These are phyloP conservation scores for Pigoraptor vietnamica DNA, from an alignment of 78 protist species.

Conservation along the genomic window DNA sequence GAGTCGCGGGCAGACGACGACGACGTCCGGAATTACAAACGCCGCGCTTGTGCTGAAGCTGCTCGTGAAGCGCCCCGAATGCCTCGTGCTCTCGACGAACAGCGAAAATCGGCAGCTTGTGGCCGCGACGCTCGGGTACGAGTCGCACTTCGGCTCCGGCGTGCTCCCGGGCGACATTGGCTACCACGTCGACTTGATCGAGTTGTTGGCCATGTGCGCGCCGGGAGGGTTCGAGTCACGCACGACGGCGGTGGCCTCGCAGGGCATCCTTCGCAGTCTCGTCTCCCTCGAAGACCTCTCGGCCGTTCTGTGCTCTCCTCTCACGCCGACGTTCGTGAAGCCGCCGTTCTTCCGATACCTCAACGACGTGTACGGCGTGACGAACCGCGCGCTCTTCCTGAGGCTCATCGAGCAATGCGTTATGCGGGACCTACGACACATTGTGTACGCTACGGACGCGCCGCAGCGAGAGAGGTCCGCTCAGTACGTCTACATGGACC, in stretches of 20 bases:
- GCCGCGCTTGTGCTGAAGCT: background rate
- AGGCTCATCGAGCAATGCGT: background rate
- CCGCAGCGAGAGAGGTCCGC: background rate
- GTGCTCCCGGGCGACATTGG: background rate
- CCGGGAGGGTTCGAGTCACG: background rate
- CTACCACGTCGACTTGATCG: slow-evolving; percentile 6
- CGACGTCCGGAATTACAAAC: background rate
- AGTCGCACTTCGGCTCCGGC: background rate
- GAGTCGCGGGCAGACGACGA: too few species aligned
- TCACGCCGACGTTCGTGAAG: background rate
- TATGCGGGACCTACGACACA: background rate
- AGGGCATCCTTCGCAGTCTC: background rate
- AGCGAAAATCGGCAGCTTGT: background rate
- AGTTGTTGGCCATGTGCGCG: background rate
- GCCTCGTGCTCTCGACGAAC: background rate
- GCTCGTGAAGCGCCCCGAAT: background rate
- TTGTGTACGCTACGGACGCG: background rate
- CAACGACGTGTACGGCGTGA: background rate
- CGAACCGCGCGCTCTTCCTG: background rate
- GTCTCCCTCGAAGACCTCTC: background rate
- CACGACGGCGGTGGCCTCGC: background rate
- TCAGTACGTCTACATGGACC: background rate
- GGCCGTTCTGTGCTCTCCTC: background rate
- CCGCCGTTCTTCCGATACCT: background rate
- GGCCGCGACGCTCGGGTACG: background rate